Evolutionary conservation across 176 grass and related monocot genomes (phyloP), one percentile per base, ranked within the genome.

Genomic region (Chloris gayana): DNA sequence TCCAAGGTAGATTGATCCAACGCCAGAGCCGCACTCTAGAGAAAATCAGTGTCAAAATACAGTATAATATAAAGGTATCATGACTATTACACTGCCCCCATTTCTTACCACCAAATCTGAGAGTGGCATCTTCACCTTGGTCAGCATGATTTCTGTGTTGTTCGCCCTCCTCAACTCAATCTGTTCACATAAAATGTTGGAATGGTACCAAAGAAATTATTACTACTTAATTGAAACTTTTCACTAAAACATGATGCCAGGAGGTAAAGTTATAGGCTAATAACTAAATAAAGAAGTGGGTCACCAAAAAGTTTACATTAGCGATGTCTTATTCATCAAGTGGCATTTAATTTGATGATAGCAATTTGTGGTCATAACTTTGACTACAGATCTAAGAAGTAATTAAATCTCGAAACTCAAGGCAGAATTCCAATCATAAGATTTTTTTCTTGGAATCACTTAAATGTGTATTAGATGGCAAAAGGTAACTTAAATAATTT

Each of bases 121-220:
- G 54, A 95, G 80, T 37, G 96, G 96, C 90, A 99, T 99, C 75
- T 99, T 99, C 72, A 99, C 90, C 91, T 99, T 99, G 63, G 90
- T 93, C 64, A 99, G 75, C 96, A 99, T 99, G 84, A 99, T 99
- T 76, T 93, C 92, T 37, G 90, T 91, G 85, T 99, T 99, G 77
- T 99, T 99, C 76, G 92, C 96, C 34, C 96, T 89, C 88, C 93
- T 93, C 83, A 99, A 82, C 45, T 99, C 96, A 79, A 99, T 85
- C 95, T 98, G 86, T 82, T 86, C 42, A 86, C 21, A 86, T 25
- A 42, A 61, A 85, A 29, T 72, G 54, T 81, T 26, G 85, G 35
- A 44, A 70, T 71, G 57, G 3, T 30, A 77, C 35, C 17, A 54
- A 74, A 64, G 4, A 54, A 64, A 50, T 72, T 21, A 74, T 56